Evolutionary conservation across 495 filamentous ascomycete species (phyloP).

Genomic region (Haplographium delicatum): DNA sequence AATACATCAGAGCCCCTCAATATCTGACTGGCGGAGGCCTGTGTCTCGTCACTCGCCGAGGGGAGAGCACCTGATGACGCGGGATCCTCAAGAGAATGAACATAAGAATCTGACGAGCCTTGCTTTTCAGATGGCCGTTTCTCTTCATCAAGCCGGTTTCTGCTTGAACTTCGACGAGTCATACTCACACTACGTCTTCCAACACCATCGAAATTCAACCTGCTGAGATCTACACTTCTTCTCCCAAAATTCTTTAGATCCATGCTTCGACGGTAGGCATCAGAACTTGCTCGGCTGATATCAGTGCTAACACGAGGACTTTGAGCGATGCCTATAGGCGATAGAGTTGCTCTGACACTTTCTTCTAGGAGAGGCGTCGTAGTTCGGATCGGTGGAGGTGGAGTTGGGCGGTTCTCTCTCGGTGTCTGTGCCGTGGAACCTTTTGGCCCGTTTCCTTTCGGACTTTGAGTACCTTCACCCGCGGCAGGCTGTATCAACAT

Average conservation of each 20-base stretch:
- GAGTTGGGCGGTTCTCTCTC: slow-evolving; percentile 1
- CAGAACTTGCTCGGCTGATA: slow-evolving; percentile 40
- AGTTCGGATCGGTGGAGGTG: slow-evolving; percentile 14
- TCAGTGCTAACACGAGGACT: slow-evolving; percentile 45
- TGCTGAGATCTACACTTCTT: slow-evolving; percentile 45
- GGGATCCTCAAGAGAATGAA: slow-evolving; percentile 65
- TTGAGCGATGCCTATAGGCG: slow-evolving; percentile 36
- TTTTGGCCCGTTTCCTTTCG: slow-evolving; percentile 13
- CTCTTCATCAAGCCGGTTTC: slow-evolving; percentile 31
- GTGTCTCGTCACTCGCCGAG: slow-evolving; percentile 69
- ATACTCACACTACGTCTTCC: slow-evolving; percentile 54
- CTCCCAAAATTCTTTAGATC: slow-evolving; percentile 41
- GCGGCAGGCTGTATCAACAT: slow-evolving; percentile 14
- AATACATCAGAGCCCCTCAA: slow-evolving; percentile 84
- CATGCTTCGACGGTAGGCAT: slow-evolving; percentile 36
- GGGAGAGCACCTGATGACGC: slow-evolving; percentile 53
- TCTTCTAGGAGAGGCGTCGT: slow-evolving; percentile 48
- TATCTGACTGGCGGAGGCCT: slow-evolving; percentile 84
- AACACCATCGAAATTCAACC: slow-evolving; percentile 31
- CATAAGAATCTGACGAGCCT: slow-evolving; percentile 71
- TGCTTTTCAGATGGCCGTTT: slow-evolving; percentile 47
- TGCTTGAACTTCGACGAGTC: slow-evolving; percentile 43
- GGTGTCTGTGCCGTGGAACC: slow-evolving; percentile 11
- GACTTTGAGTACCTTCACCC: slow-evolving; percentile 13
- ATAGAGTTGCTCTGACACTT: slow-evolving; percentile 59